Evolutionary conservation across 495 filamentous ascomycete genomes (phyloP).

Genomic region (Penicillium desertorum): DNA sequence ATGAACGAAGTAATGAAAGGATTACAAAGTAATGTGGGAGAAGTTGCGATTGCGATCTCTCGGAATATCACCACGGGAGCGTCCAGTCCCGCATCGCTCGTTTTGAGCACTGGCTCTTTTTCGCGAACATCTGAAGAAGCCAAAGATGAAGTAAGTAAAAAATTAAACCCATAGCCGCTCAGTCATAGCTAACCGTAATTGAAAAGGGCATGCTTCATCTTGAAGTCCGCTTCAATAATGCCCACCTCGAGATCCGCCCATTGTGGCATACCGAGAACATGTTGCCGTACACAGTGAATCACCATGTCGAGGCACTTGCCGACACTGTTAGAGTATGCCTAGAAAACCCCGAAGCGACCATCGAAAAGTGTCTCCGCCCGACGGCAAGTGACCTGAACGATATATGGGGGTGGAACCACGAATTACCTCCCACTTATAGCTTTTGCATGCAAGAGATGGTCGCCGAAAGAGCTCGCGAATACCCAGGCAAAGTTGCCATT

Average conservation of each 20-base stretch:
- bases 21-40: conserved; percentile 26
- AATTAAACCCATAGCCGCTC: not conserved
- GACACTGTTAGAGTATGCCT: conserved; percentile 35
- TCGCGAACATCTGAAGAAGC: conserved; percentile 15
- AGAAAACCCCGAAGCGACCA: conserved; percentile 17
- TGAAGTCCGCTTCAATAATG: conserved; percentile 26
- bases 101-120: conserved; percentile 36
- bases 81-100: conserved; percentile 17
- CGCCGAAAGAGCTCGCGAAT: conserved; percentile 29
- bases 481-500: conserved; percentile 41
- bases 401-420: conserved; percentile 39
- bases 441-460: conserved; percentile 52
- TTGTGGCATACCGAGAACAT: conserved; percentile 31
- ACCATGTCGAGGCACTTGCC: conserved; percentile 30
- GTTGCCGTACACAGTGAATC: conserved; percentile 35
- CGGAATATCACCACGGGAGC: conserved; percentile 19
- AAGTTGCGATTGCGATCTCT: conserved; percentile 22
- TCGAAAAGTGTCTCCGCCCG: conserved; percentile 30
- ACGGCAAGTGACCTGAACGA: conserved; percentile 31
- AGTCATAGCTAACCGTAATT: not conserved
- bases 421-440: conserved; percentile 30
- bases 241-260: conserved; percentile 29
- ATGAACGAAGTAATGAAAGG: conserved; percentile 27
- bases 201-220: conserved; percentile 29
- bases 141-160: conserved; percentile 29